Evolutionary conservation across 164 flowering plant genomes (phyloP), one percentile per base, ranked within the genome.

Genomic region (Pachysandra terminalis): DNA sequence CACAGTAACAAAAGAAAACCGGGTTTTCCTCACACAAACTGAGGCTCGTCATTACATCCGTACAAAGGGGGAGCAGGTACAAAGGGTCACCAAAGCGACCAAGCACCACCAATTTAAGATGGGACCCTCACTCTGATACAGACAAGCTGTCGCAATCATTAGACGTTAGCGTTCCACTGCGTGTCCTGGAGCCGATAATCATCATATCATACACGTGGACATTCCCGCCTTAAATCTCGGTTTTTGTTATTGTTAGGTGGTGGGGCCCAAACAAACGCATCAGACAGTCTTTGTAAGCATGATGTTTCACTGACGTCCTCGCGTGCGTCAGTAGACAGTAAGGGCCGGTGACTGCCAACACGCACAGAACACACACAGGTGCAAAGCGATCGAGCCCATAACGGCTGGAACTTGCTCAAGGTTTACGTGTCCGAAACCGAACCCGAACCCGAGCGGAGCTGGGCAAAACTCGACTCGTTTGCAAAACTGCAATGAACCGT

Each of bases 61-160:
- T 61, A 61, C 64, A 22, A 49, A 21, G 15, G 51, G n/a, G 10
- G 24, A n/a, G 64, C 64, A 61, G 64, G 64, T 35, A 58, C 26
- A 8, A 0, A 35, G 7, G 37, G 37, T 3, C 3, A 7, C 37
- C 3, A 32, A 32, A 32, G 37, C 37, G 37, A 32, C 37, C 37
- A 3, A 12, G 14, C 24, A 21, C 64, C 51, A 23, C 10, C n/a
- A 22, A 0, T 37, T 61, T 35, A 3, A 5, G 5, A 37, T 58
- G 61, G 61, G 40, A 27, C 41, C 61, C 60, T 1, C 17, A 5
- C 16, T 45, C 51, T 45, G 64, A 61, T 13, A 17, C 19, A 0
- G 64, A 37, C 64, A 59, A 27, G 63, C 64, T n/a, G 26, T 61
- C 51, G 51, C 51, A n/a, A 61, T 61, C 64, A 7, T 17, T 13